phyloP scores from a whole-genome alignment of 805 yeast genomes.

The Suhomyces xylopsoci region DNA sequence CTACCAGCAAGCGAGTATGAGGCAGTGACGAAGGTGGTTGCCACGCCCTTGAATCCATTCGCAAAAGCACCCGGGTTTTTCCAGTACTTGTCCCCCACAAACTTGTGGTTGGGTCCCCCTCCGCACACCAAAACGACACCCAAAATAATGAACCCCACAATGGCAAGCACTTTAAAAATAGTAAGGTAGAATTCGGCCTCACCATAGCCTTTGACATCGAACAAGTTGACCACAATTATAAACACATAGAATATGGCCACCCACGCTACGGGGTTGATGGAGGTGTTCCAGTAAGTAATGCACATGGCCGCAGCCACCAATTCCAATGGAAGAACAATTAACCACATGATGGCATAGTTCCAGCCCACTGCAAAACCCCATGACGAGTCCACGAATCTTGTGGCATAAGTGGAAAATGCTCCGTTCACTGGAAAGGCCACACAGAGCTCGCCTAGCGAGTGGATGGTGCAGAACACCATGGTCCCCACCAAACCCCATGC shows the following conservation, averaged over 20 bases:
- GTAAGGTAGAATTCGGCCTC: constrained; percentile 35
- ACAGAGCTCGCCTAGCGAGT: constrained; percentile 66
- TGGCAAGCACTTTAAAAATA: constrained; percentile 31
- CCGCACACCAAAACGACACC: constrained; percentile 38
- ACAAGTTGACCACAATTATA: constrained; percentile 27
- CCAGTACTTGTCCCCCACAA: constrained; percentile 34
- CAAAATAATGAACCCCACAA: constrained; percentile 35
- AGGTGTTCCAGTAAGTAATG: constrained; percentile 31
- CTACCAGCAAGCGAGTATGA: constrained; percentile 36
- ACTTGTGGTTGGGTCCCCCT: constrained; percentile 37
- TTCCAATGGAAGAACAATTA: constrained; percentile 35
- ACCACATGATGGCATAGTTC: constrained; percentile 39
- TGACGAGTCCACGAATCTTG: constrained; percentile 35
- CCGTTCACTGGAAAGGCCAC: constrained; percentile 41
- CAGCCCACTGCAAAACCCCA: constrained; percentile 43
- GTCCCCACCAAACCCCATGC: constrained; percentile 58
- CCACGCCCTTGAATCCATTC: constrained; percentile 38
- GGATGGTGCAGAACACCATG: constrained; percentile 57
- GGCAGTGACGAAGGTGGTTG: constrained; percentile 37
- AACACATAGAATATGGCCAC: constrained; percentile 32
- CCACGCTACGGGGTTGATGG: constrained; percentile 38
- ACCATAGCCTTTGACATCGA: constrained; percentile 38
- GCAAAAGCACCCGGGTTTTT: constrained; percentile 32
- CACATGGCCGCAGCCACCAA: constrained; percentile 39
- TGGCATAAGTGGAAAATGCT: constrained; percentile 38